Percentiles rank a stretch among this genome's conserved stretches.
Evolutionary conservation across 1,284 basidiomycete genomes (phyloP).

Genomic region (Apiotrichum porosum): DNA sequence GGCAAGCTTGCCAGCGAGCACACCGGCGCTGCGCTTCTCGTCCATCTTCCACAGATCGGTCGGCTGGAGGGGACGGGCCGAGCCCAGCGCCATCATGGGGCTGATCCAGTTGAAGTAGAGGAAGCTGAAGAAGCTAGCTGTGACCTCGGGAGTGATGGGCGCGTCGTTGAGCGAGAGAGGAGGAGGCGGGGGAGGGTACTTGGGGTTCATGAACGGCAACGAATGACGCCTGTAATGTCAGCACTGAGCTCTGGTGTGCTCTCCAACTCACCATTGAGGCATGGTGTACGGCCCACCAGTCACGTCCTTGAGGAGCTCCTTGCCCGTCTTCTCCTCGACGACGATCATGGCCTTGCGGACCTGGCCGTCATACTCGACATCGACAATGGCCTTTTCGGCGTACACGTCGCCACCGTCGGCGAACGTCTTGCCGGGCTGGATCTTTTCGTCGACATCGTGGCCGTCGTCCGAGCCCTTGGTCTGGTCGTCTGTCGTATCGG

Average conservation of each 20-base stretch:
- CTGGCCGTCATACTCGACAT: slow-evolving; percentile 22
- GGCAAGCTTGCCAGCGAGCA: slow-evolving; percentile 61
- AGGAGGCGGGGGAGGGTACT: slow-evolving; percentile 51
- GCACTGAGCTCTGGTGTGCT: not conserved
- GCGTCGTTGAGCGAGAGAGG: slow-evolving; percentile 58
- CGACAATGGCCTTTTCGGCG: slow-evolving; percentile 15
- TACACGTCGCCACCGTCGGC: not conserved
- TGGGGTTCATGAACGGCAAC: slow-evolving; percentile 44
- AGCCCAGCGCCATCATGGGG: slow-evolving; percentile 57
- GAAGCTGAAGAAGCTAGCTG: slow-evolving; percentile 55
- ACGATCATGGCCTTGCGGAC: slow-evolving; percentile 41
- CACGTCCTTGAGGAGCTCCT: slow-evolving; percentile 36
- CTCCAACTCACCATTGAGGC: slow-evolving; percentile 40
- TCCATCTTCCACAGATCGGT: slow-evolving; percentile 80
- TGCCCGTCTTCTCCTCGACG: slow-evolving; percentile 37
- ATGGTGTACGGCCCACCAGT: slow-evolving; percentile 37
- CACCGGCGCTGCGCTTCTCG: slow-evolving; percentile 53
- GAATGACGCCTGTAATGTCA: slow-evolving; percentile 41
- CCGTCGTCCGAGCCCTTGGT: not conserved
- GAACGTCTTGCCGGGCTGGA: not conserved
- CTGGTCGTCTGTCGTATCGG: not conserved
- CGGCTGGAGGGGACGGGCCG: slow-evolving; percentile 69
- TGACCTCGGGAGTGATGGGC: slow-evolving; percentile 53
- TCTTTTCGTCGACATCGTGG: slow-evolving; percentile 3
- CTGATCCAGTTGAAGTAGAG: slow-evolving; percentile 69